Conservation (phyloP, 2,329 filamentous ascomycete genomes). For the Talaromyces sp. region DNA sequence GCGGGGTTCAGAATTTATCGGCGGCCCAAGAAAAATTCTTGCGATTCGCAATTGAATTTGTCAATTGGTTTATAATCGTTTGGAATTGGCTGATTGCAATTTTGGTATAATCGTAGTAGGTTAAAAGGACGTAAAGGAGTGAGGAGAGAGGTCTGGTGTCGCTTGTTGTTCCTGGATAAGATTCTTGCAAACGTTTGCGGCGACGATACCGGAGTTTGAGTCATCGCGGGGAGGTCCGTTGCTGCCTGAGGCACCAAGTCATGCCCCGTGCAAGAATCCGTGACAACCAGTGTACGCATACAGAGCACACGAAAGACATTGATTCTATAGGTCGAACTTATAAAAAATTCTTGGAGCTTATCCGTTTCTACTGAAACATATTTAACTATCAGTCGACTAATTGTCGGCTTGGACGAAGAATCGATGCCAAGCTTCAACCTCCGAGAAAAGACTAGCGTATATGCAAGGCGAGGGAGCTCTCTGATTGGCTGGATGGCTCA, state of each 20-base stretch:
- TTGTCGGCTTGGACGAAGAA: not conserved
- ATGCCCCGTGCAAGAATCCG: constrained; percentile 2
- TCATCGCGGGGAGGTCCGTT: constrained; percentile 9
- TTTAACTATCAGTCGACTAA: not conserved
- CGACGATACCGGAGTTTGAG: constrained; percentile 13
- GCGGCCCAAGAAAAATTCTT: not conserved
- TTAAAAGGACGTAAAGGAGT: no score
- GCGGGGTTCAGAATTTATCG: constrained; percentile 17
- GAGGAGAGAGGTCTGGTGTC: not conserved
- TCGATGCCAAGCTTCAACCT: not conserved
- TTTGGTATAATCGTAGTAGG: not conserved
- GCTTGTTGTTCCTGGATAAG: not conserved
- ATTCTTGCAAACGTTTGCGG: constrained; percentile 9
- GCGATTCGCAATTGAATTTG: not conserved
- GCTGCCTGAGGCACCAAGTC: not conserved
- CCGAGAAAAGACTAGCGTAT: not conserved
- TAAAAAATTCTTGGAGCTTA: not conserved
- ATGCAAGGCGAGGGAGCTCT: not conserved
- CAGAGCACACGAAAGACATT: constrained; percentile 37
- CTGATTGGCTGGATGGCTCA: not conserved
- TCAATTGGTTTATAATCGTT: not conserved
- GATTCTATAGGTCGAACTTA: no score
- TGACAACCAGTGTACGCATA: constrained; percentile 30
- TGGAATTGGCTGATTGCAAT: not conserved
- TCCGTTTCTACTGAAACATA: not conserved